phyloP scores from a whole-genome alignment of 2,329 filamentous ascomycete species.

The Ophiobolus disseminans region DNA sequence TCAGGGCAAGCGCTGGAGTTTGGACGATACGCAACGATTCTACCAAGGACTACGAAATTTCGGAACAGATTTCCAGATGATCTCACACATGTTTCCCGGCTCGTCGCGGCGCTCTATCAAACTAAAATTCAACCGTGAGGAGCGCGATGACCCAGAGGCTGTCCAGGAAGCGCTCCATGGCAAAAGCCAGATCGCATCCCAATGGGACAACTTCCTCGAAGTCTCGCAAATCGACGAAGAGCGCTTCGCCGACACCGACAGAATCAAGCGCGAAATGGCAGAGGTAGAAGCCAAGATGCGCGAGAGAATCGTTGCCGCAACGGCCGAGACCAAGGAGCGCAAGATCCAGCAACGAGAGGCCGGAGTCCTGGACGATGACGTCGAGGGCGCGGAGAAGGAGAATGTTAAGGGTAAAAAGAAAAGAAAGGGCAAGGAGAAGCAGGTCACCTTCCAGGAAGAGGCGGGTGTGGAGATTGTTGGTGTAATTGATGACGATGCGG shows the following conservation, averaged over 20 bases:
- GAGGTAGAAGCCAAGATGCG: conserved; percentile 36
- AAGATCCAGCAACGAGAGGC: conserved; percentile 44
- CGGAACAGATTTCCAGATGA: conserved; percentile 84
- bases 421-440: conserved; percentile 37
- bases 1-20: conserved; percentile 66
- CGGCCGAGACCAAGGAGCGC: conserved; percentile 44
- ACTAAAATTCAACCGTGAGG: conserved; percentile 82
- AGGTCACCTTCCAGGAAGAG: conserved; percentile 35
- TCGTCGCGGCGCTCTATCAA: conserved; percentile 78
- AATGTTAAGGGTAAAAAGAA: conserved; percentile 40
- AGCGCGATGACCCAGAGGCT: conserved; percentile 68
- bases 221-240: conserved; percentile 41
- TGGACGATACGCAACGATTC: conserved; percentile 75
- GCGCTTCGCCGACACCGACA: conserved; percentile 47
- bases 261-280: conserved; percentile 41
- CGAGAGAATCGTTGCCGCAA: conserved; percentile 46
- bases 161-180: conserved; percentile 68
- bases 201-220: conserved; percentile 51
- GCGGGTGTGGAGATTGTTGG: conserved; percentile 42
- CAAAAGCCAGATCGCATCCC: conserved; percentile 38
- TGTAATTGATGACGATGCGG: conserved; percentile 35
- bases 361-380: conserved; percentile 31
- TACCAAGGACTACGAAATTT: conserved; percentile 78
- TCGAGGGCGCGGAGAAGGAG: conserved; percentile 26
- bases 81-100: conserved; percentile 75